Conservation (phyloP, 2,329 filamentous ascomycete genomes). For the Pezicula rhizophila region DNA sequence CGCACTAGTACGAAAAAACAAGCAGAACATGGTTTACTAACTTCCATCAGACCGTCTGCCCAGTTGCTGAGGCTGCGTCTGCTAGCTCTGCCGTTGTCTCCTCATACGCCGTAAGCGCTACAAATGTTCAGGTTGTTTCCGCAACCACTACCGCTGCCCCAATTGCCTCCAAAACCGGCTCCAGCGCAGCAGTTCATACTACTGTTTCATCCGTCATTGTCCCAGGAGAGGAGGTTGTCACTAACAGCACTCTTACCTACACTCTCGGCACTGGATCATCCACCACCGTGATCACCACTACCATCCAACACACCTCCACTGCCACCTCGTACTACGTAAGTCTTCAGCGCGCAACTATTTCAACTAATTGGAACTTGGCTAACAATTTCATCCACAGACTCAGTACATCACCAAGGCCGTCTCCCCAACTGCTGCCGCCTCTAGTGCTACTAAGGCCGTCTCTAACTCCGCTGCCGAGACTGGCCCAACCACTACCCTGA, state of each 20-base stretch:
- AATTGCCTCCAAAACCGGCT: background rate
- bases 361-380: background rate
- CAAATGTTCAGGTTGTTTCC: background rate
- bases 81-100: constrained; percentile 36
- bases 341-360: background rate
- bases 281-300: constrained; percentile 39
- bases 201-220: background rate
- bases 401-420: constrained; percentile 20
- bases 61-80: constrained; percentile 33
- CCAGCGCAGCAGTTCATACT: background rate
- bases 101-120: constrained; percentile 4
- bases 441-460: background rate
- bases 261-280: constrained; percentile 33
- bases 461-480: constrained; percentile 3
- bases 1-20: background rate
- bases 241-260: constrained; percentile 34
- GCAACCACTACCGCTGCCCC: background rate
- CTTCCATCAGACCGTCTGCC: constrained; percentile 37
- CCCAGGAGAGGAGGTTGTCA: constrained; percentile 22
- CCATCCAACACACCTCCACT: constrained; percentile 31
- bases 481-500: constrained; percentile 10
- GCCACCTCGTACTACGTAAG: constrained; percentile 8
- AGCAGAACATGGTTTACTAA: constrained; percentile 1
- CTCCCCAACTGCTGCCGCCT: constrained; percentile 2
- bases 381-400: background rate